phyloP scores from a whole-genome alignment of 768 basidiomycete genomes.

The Amyloporia xantha region DNA sequence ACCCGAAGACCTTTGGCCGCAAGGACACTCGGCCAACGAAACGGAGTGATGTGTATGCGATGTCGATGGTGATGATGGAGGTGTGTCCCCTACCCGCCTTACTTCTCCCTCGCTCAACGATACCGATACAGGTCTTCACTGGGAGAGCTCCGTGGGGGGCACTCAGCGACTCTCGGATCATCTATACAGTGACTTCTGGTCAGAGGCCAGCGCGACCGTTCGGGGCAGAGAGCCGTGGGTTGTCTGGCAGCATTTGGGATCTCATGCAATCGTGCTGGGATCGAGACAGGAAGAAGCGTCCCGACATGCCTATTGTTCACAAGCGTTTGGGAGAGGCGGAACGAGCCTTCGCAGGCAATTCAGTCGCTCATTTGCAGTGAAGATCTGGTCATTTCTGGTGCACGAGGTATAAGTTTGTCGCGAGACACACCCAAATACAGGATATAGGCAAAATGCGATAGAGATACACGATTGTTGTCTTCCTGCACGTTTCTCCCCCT shows the following conservation, averaged over 20 bases:
- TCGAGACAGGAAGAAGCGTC: neutral
- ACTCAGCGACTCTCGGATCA: neutral
- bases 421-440: too few relatives aligned
- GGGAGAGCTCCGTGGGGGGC: neutral
- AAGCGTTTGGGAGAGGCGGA: too few relatives aligned
- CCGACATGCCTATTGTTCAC: too few relatives aligned
- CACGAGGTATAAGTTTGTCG: too few relatives aligned
- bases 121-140: neutral
- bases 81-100: neutral
- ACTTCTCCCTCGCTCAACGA: neutral
- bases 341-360: too few relatives aligned
- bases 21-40: neutral
- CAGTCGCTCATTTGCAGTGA: too few relatives aligned
- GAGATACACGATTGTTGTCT: neutral
- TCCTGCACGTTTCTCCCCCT: neutral
- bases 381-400: too few relatives aligned
- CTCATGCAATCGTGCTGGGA: neutral
- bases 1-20: neutral
- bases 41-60: constrained; percentile 4
- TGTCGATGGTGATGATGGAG: constrained; percentile 5
- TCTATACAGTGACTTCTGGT: neutral
- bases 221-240: too few relatives aligned
- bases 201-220: neutral
- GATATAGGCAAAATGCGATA: neutral
- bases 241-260: neutral